Percentiles rank a stretch among this genome's conserved stretches.
These are phyloP conservation scores for Alternaria gansuensis DNA, from an alignment of 2,329 filamentous ascomycete species.

Conservation along the genomic window DNA sequence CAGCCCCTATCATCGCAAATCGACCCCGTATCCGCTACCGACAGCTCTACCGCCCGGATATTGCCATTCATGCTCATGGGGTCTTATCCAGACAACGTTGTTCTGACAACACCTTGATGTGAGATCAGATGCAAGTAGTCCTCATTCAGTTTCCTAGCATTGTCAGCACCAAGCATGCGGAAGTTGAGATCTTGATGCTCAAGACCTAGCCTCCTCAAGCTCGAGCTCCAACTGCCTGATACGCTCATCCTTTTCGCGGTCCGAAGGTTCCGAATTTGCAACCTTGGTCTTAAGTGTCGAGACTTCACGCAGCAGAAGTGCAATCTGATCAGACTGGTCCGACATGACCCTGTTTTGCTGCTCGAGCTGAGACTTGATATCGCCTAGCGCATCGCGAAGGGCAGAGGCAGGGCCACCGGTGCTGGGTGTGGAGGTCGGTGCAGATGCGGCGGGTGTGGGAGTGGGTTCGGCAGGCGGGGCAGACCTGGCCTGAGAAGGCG, in stretches of 20 bases:
- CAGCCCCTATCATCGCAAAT: slow-evolving; percentile 20
- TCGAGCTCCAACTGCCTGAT: slow-evolving; percentile 54
- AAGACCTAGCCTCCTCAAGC: slow-evolving; percentile 54
- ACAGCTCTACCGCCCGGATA: not conserved
- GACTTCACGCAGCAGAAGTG: slow-evolving; percentile 69
- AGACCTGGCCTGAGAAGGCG: slow-evolving; percentile 49
- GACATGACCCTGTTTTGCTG: slow-evolving; percentile 80
- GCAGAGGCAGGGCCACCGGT: slow-evolving; percentile 60
- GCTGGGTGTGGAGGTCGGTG: slow-evolving; percentile 50
- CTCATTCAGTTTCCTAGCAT: not conserved
- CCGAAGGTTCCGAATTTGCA: slow-evolving; percentile 51
- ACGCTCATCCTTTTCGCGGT: slow-evolving; percentile 53
- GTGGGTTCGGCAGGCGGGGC: slow-evolving; percentile 51
- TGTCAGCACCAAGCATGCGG: slow-evolving; percentile 1
- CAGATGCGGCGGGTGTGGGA: slow-evolving; percentile 51
- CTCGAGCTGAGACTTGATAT: slow-evolving; percentile 81
- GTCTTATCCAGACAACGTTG: slow-evolving; percentile 14
- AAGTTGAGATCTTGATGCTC: slow-evolving; percentile 17
- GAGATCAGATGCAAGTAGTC: slow-evolving; percentile 12
- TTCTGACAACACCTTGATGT: not conserved
- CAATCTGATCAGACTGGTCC: slow-evolving; percentile 79
- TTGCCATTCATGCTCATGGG: not conserved
- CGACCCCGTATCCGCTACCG: slow-evolving; percentile 1
- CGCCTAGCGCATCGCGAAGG: slow-evolving; percentile 72
- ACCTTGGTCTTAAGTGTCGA: slow-evolving; percentile 77